Evolutionary conservation across 2,329 filamentous ascomycete species (phyloP).

Genomic region (Aureobasidium lini): DNA sequence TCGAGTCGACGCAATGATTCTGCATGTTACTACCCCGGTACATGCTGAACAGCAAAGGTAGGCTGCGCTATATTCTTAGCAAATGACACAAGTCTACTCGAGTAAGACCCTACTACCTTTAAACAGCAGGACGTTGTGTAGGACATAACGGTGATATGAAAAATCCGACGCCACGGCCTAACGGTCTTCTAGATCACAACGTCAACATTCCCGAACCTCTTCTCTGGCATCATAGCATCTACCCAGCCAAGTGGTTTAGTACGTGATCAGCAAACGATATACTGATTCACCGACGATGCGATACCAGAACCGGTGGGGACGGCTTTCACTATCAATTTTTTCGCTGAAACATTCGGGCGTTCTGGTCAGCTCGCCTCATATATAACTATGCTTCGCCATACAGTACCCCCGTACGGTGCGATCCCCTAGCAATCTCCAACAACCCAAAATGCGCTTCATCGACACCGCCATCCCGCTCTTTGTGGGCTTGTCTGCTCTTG

Average conservation of each 20-base stretch:
- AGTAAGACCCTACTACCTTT: not conserved
- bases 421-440: not conserved
- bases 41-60: not conserved
- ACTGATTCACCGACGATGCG: not conserved
- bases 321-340: not conserved
- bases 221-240: no score
- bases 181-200: slow-evolving; percentile 6
- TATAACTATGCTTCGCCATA: not conserved
- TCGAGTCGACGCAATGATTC: not conserved
- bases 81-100: not conserved
- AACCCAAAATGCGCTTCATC: slow-evolving; percentile 5
- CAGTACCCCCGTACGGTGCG: not conserved
- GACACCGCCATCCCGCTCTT: slow-evolving; percentile 9
- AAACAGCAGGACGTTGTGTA: not conserved
- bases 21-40: not conserved
- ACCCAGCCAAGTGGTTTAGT: not conserved
- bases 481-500: slow-evolving; percentile 4
- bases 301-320: not conserved
- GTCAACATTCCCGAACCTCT: not conserved
- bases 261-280: not conserved
- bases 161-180: not conserved
- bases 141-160: not conserved
- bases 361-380: not conserved
- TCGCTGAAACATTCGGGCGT: not conserved
- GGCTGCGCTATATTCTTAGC: not conserved